A percentile compares a stretch with the other conserved stretches of the same genome.
These are phyloP conservation scores for Amoeboaphelidium occidentale DNA, from an alignment of 371 early-diverging fungal species.

Conservation along the genomic window DNA sequence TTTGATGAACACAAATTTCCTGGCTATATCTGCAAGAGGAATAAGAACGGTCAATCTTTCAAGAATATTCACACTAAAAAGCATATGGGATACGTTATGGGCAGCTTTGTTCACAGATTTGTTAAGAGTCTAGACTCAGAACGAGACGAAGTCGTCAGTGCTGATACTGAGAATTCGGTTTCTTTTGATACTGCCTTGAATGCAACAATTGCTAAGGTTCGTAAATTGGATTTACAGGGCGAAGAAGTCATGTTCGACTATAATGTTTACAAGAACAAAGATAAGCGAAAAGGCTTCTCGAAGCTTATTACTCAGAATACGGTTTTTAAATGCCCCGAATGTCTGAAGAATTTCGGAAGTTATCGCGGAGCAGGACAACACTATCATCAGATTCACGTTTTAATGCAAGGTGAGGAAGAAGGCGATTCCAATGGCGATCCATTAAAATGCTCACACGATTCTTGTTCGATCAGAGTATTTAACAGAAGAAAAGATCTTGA, in stretches of 20 bases:
- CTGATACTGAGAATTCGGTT: background rate
- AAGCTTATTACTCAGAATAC: background rate
- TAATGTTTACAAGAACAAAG: background rate
- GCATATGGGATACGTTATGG: slow-evolving; percentile 13
- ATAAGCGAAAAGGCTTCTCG: background rate
- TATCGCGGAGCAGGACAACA: background rate
- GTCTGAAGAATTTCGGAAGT: background rate
- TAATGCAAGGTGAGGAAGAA: background rate
- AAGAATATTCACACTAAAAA: slow-evolving; percentile 18
- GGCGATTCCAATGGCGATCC: background rate
- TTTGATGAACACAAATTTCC: slow-evolving; percentile 15
- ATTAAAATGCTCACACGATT: background rate
- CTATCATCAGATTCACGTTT: background rate
- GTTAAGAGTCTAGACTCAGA: background rate
- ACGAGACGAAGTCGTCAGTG: background rate
- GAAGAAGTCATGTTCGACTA: slow-evolving; percentile 4
- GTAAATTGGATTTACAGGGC: background rate
- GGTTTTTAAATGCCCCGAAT: background rate
- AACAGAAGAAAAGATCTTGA: background rate
- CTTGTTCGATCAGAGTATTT: background rate
- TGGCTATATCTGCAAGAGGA: slow-evolving; percentile 21
- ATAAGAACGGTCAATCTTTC: slow-evolving; percentile 20
- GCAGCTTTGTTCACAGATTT: slow-evolving; percentile 5
- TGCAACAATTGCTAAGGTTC: background rate
- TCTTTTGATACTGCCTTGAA: background rate